Conservation (phyloP, 2,329 filamentous ascomycete genomes). For the Colletotrichum sp. region DNA sequence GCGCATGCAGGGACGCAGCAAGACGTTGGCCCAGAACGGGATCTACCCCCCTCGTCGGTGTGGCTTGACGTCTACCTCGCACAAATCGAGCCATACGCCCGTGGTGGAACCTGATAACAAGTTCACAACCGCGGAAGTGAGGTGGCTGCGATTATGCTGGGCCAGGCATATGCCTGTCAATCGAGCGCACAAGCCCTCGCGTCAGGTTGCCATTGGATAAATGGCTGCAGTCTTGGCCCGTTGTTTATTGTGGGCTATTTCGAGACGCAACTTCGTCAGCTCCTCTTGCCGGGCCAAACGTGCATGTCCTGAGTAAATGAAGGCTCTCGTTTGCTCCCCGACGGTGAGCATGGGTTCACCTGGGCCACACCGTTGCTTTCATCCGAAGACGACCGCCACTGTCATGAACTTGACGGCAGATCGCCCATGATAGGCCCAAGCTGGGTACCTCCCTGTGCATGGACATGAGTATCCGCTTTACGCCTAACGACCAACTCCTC, state of each 20-base stretch:
- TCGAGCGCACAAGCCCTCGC: constrained; percentile 5
- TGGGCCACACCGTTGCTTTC: background rate
- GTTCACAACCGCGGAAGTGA: background rate
- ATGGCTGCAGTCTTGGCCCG: background rate
- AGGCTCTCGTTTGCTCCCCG: background rate
- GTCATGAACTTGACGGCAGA: background rate
- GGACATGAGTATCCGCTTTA: constrained; percentile 15
- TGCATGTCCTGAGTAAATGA: constrained; percentile 17
- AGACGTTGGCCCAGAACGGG: background rate
- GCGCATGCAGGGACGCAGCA: background rate
- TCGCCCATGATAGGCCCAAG: background rate
- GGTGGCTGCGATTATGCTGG: background rate
- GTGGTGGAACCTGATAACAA: background rate
- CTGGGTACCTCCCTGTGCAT: background rate
- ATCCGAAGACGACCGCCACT: background rate
- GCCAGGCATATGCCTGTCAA: background rate
- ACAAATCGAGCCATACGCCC: background rate
- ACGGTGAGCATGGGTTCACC: constrained; percentile 7
- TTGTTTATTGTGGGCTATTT: constrained; percentile 13
- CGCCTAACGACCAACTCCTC: background rate
- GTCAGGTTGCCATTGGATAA: constrained; percentile 1
- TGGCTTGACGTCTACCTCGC: background rate
- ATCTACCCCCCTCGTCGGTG: background rate
- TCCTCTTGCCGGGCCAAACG: background rate
- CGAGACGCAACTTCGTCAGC: constrained; percentile 11